Percentiles rank a stretch among this genome's conserved stretches.
These are phyloP conservation scores for Pythium insidiosum DNA, from an alignment of 352 stramenopile genomes.

Conservation along the genomic window DNA sequence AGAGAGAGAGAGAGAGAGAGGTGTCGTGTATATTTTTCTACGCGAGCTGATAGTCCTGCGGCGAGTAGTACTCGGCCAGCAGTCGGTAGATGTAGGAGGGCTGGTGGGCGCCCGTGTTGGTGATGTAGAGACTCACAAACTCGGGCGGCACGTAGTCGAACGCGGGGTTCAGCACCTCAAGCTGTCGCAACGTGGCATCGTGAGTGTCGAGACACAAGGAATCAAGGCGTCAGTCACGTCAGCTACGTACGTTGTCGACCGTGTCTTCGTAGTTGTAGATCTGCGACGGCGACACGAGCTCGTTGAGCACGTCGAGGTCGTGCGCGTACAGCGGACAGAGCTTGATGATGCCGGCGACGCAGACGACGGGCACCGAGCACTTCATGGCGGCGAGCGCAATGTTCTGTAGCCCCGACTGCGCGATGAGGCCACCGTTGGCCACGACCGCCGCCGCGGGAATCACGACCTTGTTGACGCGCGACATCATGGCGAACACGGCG, in stretches of 20 bases:
- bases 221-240: not conserved
- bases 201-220: not conserved
- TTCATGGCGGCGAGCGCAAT: slow-evolving; percentile 94
- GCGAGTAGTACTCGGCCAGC: slow-evolving; percentile 98
- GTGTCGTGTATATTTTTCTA: slow-evolving; percentile 16
- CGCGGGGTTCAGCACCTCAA: slow-evolving; percentile 95
- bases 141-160: slow-evolving; percentile 98
- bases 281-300: slow-evolving; percentile 80
- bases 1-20: too few relatives aligned
- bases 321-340: slow-evolving; percentile 97
- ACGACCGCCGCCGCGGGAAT: slow-evolving; percentile 94
- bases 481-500: slow-evolving; percentile 97
- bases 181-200: slow-evolving; percentile 31
- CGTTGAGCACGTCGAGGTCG: slow-evolving; percentile 94
- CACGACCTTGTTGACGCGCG: slow-evolving; percentile 96
- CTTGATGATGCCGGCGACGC: slow-evolving; percentile 96
- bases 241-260: slow-evolving; percentile 64
- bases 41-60: slow-evolving; percentile 90
- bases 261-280: slow-evolving; percentile 90
- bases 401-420: slow-evolving; percentile 92
- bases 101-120: slow-evolving; percentile 97
- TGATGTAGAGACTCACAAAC: slow-evolving; percentile 96
- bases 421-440: slow-evolving; percentile 96
- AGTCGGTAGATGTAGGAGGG: slow-evolving; percentile 98
- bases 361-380: slow-evolving; percentile 96